Conservation (phyloP, 495 filamentous ascomycete genomes). For the Xanthoparmelia taractica region DNA sequence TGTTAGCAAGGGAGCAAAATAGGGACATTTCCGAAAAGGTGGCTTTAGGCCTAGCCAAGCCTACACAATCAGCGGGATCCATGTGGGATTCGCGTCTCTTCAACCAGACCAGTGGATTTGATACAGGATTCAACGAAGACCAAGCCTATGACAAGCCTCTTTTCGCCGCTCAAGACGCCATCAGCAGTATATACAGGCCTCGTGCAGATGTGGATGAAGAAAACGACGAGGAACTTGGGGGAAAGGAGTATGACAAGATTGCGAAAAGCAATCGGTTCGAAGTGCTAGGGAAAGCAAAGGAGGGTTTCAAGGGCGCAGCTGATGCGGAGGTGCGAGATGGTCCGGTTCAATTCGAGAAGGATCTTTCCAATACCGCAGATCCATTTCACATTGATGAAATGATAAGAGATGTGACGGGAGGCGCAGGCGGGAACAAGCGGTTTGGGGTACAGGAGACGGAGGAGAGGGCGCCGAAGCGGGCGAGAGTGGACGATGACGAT, state of each 20-base stretch:
- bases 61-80: conserved; percentile 75
- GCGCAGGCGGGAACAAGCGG: conserved; percentile 57
- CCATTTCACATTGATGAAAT: conserved; percentile 92
- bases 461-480: conserved; percentile 59
- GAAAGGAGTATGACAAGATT: conserved; percentile 78
- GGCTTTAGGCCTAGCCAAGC: conserved; percentile 89
- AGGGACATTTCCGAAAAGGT: conserved; percentile 98
- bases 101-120: conserved; percentile 86
- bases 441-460: conserved; percentile 78
- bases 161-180: conserved; percentile 93
- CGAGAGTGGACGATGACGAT: conserved; percentile 70
- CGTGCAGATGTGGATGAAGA: conserved; percentile 56
- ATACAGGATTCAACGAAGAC: conserved; percentile 91
- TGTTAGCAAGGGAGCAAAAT: conserved; percentile 90
- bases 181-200: conserved; percentile 89
- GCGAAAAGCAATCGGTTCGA: conserved; percentile 78
- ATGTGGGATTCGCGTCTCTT: conserved; percentile 98
- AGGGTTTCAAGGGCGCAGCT: conserved; percentile 77
- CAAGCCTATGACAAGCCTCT: conserved; percentile 95
- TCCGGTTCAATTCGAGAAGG: conserved; percentile 98
- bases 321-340: conserved; percentile 83
- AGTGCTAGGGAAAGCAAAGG: conserved; percentile 75
- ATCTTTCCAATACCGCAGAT: conserved; percentile 52
- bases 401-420: conserved; percentile 66
- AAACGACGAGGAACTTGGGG: conserved; percentile 72